Percentiles rank a stretch among this genome's conserved stretches.
Conservation (phyloP, 768 basidiomycete genomes). For the Chiua virens region DNA sequence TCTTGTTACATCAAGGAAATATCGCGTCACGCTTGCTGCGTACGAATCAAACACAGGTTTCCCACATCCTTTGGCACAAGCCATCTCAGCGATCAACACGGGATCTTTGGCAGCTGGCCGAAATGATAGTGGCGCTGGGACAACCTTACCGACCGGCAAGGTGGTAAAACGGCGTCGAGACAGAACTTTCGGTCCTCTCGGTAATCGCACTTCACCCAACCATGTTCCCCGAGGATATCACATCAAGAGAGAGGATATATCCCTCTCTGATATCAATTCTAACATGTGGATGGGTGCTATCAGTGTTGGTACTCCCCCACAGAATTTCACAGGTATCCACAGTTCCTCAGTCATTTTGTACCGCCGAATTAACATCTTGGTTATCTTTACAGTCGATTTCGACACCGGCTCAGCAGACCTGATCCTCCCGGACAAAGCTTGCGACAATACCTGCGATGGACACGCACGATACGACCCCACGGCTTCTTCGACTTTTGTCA, state of each 20-base stretch:
- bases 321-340: conserved; percentile 39
- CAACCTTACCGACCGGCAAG: not conserved
- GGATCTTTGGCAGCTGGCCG: not conserved
- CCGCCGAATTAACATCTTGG: not conserved
- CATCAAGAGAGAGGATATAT: conserved; percentile 29
- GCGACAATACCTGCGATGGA: conserved; percentile 30
- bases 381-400: conserved; percentile 43
- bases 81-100: conserved; percentile 5
- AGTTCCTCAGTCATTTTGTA: not conserved
- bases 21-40: conserved; percentile 41
- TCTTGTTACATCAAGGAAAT: conserved; percentile 36
- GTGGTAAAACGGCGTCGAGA: conserved; percentile 8
- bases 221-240: conserved; percentile 4
- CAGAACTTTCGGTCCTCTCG: not conserved
- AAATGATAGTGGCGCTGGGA: not conserved
- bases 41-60: conserved; percentile 46
- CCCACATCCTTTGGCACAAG: conserved; percentile 33
- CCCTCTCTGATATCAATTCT: conserved; percentile 38
- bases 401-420: conserved; percentile 56
- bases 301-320: conserved; percentile 47
- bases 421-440: conserved; percentile 37
- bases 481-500: conserved; percentile 32
- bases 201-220: not conserved
- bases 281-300: conserved; percentile 48
- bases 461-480: conserved; percentile 32